Conservation (phyloP, 169 alveolate species). For the Neospora caninum region DNA sequence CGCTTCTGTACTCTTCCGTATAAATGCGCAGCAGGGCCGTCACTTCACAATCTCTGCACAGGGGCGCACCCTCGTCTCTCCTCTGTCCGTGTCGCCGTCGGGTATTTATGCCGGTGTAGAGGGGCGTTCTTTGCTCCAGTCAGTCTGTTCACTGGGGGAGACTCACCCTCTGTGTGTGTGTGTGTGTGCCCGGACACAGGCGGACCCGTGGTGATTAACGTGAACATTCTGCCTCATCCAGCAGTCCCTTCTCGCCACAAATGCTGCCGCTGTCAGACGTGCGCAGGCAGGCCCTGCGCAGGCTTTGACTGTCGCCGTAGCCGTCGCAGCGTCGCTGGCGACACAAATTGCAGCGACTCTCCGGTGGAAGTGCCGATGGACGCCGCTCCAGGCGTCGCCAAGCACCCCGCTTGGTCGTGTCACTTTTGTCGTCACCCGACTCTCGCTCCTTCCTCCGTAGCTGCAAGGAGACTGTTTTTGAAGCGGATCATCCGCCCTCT, state of each 20-base stretch:
- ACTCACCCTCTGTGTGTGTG: too few relatives aligned
- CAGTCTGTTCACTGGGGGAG: too few relatives aligned
- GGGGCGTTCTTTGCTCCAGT: too few relatives aligned
- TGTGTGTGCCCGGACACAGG: not conserved
- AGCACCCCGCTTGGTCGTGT: not conserved
- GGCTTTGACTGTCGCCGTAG: not conserved
- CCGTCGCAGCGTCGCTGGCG: not conserved
- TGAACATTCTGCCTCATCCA: slow-evolving; percentile 36
- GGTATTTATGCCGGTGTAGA: too few relatives aligned
- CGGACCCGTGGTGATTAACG: slow-evolving; percentile 62
- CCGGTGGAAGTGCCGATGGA: too few relatives aligned
- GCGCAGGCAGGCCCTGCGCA: not conserved
- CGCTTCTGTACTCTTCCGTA: not conserved
- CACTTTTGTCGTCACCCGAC: slow-evolving; percentile 51
- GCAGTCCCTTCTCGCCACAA: not conserved
- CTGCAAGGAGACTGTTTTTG: slow-evolving; percentile 46
- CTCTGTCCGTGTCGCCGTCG: too few relatives aligned
- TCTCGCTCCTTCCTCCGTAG: slow-evolving; percentile 25
- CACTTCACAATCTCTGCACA: not conserved
- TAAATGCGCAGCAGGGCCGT: not conserved
- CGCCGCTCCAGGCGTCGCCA: not conserved
- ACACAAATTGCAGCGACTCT: not conserved
- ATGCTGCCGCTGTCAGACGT: slow-evolving; percentile 10
- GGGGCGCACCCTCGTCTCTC: not conserved
- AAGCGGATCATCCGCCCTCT: slow-evolving; percentile 41